These are phyloP conservation scores for Hirschioporus abietinus DNA, from an alignment of 768 basidiomycete genomes.

Conservation along the genomic window DNA sequence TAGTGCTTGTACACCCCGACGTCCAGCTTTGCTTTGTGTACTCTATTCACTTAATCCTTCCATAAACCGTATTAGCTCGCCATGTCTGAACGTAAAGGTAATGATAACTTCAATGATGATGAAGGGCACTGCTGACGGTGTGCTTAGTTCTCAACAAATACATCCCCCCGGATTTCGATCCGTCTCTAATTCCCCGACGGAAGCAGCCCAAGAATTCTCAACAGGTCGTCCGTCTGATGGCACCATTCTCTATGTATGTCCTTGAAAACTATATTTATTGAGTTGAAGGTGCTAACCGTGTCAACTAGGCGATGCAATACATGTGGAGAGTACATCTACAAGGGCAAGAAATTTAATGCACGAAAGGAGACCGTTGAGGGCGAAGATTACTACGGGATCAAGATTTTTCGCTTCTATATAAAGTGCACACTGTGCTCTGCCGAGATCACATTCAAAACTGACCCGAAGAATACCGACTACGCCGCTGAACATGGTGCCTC, in stretches of 20 bases:
- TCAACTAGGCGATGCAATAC: conserved; percentile 79
- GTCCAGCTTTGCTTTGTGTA: background rate
- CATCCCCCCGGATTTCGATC: conserved; percentile 98
- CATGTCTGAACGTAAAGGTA: conserved; percentile 86
- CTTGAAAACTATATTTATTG: background rate
- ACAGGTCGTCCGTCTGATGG: conserved; percentile 98
- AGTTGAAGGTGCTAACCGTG: conserved; percentile 8
- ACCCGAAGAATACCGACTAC: conserved; percentile 97
- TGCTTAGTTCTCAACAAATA: conserved; percentile 83
- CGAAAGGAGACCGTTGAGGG: conserved; percentile 97
- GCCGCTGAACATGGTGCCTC: conserved; percentile 93
- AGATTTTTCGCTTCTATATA: conserved; percentile 91
- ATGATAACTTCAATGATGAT: conserved; percentile 6
- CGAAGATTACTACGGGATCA: conserved; percentile 98
- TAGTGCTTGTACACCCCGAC: too few relatives aligned
- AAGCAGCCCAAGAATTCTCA: conserved; percentile 92
- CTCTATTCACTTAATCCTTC: background rate
- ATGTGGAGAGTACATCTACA: conserved; percentile 98
- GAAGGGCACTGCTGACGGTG: conserved; percentile 10
- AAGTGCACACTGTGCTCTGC: conserved; percentile 94
- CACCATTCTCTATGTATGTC: conserved; percentile 93
- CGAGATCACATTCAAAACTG: conserved; percentile 99
- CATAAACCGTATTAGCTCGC: conserved; percentile 18
- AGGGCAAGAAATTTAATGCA: conserved; percentile 99
- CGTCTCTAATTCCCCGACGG: conserved; percentile 88